phyloP scores from a whole-genome alignment of 2,329 filamentous ascomycete species.

The Aspergillus sergii region DNA sequence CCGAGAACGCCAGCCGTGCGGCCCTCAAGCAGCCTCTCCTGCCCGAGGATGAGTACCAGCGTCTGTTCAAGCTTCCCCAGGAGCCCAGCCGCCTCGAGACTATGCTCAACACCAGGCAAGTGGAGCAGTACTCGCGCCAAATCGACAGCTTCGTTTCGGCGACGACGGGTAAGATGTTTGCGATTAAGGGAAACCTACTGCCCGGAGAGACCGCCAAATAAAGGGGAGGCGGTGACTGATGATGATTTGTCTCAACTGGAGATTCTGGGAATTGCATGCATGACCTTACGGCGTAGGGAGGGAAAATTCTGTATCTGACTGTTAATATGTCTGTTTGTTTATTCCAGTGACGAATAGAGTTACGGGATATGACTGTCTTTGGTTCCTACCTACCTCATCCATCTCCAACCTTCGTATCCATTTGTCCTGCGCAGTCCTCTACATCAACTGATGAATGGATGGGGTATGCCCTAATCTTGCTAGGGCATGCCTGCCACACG shows the following conservation, averaged over 20 bases:
- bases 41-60: slow-evolving; percentile 97
- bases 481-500: slow-evolving; percentile 11
- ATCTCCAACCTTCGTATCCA: neutral
- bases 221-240: slow-evolving; percentile 22
- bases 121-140: slow-evolving; percentile 97
- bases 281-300: slow-evolving; percentile 48
- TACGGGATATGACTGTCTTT: slow-evolving; percentile 25
- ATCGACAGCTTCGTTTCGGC: slow-evolving; percentile 93
- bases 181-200: slow-evolving; percentile 72
- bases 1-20: slow-evolving; percentile 83
- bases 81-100: slow-evolving; percentile 92
- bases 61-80: slow-evolving; percentile 94
- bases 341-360: slow-evolving; percentile 35
- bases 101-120: slow-evolving; percentile 92
- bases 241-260: slow-evolving; percentile 27
- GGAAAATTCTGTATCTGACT: slow-evolving; percentile 44
- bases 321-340: slow-evolving; percentile 41
- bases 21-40: slow-evolving; percentile 86
- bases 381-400: slow-evolving; percentile 7
- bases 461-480: slow-evolving; percentile 7
- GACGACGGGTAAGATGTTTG: slow-evolving; percentile 97
- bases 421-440: neutral
- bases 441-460: slow-evolving; percentile 3
- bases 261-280: slow-evolving; percentile 43
- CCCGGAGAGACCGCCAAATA: slow-evolving; percentile 55